Base-by-base conservation (phyloP, 345 rosid genomes). In the Eucalyptus marginata region DNA sequence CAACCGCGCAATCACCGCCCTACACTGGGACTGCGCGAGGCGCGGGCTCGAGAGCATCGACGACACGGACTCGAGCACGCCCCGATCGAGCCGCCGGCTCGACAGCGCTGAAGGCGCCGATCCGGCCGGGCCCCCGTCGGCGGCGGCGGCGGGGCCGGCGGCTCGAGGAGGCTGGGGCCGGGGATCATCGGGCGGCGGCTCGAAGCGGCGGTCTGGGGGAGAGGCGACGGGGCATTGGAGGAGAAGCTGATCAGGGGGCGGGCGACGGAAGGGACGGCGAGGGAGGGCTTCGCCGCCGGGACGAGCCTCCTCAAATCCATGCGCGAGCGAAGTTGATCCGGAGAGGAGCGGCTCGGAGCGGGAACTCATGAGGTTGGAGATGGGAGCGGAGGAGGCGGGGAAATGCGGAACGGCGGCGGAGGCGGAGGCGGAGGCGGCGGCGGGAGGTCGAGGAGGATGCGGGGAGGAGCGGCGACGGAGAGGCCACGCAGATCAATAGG, bases 281-380 rank as follows among this genome's bases (percentile, higher is more conserved):
- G 89, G 86, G 83, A 89, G 44, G 92, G 86, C 86, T 90, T 94
- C 58, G 89, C 86, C 46, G 80, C 50, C 40, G 59, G 50, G 18
- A 94, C 54, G 54, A 93, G 90, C 89, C 92, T 93, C 90, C 93
- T 93, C 93, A 93, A 92, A 93, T 95, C 95, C 98, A 96, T 96
- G 89, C 84, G 84, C 47, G 84, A 20, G 84, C 47, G 47, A 40
- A 22, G 84, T 76, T 76, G 84, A 76, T 76, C 84, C 47, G 84
- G 81, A 33, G 25, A 24, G 62, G 29, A 40, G 84, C 47, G 84
- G 43, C 47, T 40, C 84, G 84, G 47, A 6, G 47, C 24, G 84
- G 84, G 84, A 76, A 76, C 25, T 76, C 84, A 76, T 76, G 84
- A 40, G 84, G 47, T 13, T 76, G 84, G 84, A 76, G 84, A 4